Percentiles rank a stretch among this genome's conserved stretches.
Conservation (phyloP, 176 grass and related monocot genomes). For the Carex kokanica region DNA sequence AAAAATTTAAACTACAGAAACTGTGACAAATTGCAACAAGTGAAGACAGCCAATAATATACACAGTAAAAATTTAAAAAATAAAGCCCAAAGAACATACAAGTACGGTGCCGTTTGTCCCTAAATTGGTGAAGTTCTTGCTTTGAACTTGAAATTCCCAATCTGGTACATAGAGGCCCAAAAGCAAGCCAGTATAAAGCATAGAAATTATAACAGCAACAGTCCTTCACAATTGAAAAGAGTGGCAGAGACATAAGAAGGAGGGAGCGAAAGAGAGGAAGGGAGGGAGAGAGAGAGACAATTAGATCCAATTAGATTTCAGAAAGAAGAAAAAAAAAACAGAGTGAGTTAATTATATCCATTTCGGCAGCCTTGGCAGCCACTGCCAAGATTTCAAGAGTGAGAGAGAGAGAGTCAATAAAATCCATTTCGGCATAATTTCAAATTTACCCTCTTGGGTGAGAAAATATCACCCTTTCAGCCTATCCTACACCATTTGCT, state of each 20-base stretch:
- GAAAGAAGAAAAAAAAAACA: background rate
- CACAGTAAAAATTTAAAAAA: slow-evolving; percentile 1
- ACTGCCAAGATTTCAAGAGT: no score
- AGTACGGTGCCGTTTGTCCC: slow-evolving; percentile 22
- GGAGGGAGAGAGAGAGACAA: background rate
- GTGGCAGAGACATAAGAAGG: background rate
- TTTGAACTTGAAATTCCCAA: slow-evolving; percentile 78
- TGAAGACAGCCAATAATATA: background rate
- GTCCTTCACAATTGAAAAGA: slow-evolving; percentile 50
- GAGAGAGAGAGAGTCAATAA: background rate
- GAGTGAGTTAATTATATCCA: background rate
- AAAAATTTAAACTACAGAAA: background rate
- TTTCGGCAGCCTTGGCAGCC: background rate
- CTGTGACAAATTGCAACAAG: background rate
- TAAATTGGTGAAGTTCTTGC: slow-evolving; percentile 46
- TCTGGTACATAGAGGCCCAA: slow-evolving; percentile 74
- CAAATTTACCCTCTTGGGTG: background rate
- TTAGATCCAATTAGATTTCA: background rate
- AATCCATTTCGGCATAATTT: background rate
- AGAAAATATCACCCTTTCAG: background rate
- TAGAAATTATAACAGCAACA: slow-evolving; percentile 47
- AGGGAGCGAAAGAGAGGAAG: background rate
- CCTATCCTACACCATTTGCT: background rate
- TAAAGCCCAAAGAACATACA: slow-evolving; percentile 35
- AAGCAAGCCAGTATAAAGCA: slow-evolving; percentile 63